These are phyloP conservation scores for Trichoderma gamsii DNA, from an alignment of 495 filamentous ascomycete genomes.

Conservation along the genomic window DNA sequence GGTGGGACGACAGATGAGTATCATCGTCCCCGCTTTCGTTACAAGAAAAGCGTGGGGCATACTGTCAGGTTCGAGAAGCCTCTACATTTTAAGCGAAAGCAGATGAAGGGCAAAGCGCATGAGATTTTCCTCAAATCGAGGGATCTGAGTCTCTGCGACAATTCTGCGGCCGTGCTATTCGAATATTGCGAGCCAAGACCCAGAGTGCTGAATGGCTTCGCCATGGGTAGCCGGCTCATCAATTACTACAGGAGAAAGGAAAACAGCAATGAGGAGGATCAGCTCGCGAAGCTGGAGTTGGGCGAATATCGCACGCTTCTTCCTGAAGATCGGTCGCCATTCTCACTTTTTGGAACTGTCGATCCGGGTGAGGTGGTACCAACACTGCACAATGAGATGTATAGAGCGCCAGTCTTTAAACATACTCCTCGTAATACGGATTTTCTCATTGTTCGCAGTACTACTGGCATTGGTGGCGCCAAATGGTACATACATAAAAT, in stretches of 20 bases:
- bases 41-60: constrained; percentile 49
- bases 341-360: constrained; percentile 88
- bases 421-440: constrained; percentile 73
- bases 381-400: constrained; percentile 91
- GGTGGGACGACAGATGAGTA: constrained; percentile 75
- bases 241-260: constrained; percentile 93
- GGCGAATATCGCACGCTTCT: constrained; percentile 82
- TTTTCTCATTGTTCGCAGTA: constrained; percentile 78
- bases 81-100: constrained; percentile 71
- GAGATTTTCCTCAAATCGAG: constrained; percentile 67
- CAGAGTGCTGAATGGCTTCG: constrained; percentile 85
- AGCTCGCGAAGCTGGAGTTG: constrained; percentile 48
- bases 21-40: constrained; percentile 67
- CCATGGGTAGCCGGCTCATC: constrained; percentile 91
- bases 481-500: constrained; percentile 79
- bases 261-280: constrained; percentile 64
- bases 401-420: constrained; percentile 84
- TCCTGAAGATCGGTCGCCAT: constrained; percentile 90
- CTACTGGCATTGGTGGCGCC: constrained; percentile 64
- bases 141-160: constrained; percentile 79
- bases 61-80: constrained; percentile 54
- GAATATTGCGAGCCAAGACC: constrained; percentile 96
- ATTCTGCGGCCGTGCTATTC: constrained; percentile 75
- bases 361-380: constrained; percentile 84
- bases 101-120: constrained; percentile 66